phyloP scores from a whole-genome alignment of 257 asterid genomes.

The Plectranthus barbatus region DNA sequence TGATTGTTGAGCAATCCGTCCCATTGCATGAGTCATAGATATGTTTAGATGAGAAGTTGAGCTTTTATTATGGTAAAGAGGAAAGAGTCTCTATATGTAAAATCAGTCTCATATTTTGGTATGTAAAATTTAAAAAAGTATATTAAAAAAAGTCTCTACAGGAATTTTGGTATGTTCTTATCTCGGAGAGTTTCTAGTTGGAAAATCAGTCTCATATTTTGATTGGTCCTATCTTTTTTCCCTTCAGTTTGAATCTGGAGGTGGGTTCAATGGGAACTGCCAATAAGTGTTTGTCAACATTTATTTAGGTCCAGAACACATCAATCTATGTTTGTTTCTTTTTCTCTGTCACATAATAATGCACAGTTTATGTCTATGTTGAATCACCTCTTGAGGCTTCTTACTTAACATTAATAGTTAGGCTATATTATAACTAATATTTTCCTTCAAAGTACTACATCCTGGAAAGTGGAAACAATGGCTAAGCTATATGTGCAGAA shows the following conservation, averaged over 20 bases:
- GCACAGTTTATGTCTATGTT: neutral
- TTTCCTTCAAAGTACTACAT: too few relatives aligned
- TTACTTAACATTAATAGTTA: neutral
- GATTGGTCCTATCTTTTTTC: neutral
- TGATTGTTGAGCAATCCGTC: too few relatives aligned
- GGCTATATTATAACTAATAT: neutral
- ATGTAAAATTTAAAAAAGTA: too few relatives aligned
- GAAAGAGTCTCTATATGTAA: too few relatives aligned
- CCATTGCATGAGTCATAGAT: too few relatives aligned
- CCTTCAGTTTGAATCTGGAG: neutral
- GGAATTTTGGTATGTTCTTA: constrained; percentile 56
- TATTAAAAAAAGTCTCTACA: too few relatives aligned
- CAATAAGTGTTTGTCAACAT: neutral
- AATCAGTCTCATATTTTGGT: too few relatives aligned
- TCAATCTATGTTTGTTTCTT: neutral
- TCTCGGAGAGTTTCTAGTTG: neutral
- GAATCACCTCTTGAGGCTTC: neutral
- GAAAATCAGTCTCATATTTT: neutral
- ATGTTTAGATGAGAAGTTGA: too few relatives aligned
- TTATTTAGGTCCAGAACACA: neutral
- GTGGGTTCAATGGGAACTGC: neutral
- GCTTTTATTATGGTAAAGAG: too few relatives aligned
- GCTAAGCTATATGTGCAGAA: too few relatives aligned
- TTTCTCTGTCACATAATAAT: neutral
- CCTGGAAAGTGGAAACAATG: too few relatives aligned